Percentiles rank a stretch among this genome's conserved stretches.
phyloP scores from a whole-genome alignment of 2,329 filamentous ascomycete species.

The Bisporella sp. region DNA sequence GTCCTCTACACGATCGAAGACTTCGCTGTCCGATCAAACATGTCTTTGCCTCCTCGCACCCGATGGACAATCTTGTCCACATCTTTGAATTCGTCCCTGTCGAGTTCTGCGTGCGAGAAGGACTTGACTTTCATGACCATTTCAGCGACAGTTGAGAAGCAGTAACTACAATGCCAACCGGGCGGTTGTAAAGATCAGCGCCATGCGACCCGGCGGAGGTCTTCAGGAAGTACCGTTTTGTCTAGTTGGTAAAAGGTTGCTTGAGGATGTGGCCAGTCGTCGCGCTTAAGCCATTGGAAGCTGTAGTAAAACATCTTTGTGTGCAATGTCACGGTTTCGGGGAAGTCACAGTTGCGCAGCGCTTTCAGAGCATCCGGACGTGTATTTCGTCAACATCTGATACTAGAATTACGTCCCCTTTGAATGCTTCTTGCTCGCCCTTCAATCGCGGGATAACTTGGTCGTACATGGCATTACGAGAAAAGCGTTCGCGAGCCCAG shows the following conservation, averaged over 20 bases:
- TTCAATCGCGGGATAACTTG: slow-evolving; percentile 38
- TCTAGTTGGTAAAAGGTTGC: slow-evolving; percentile 32
- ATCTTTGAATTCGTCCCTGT: slow-evolving; percentile 33
- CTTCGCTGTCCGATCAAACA: slow-evolving; percentile 29
- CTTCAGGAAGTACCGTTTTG: slow-evolving; percentile 31
- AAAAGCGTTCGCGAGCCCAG: slow-evolving; percentile 44
- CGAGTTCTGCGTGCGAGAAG: slow-evolving; percentile 33
- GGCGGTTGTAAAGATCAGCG: slow-evolving; percentile 29
- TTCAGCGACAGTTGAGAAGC: slow-evolving; percentile 34
- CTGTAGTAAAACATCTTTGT: slow-evolving; percentile 29
- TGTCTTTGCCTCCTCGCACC: slow-evolving; percentile 34
- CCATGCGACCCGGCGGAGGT: slow-evolving; percentile 28
- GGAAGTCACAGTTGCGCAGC: slow-evolving; percentile 30
- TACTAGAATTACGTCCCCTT: slow-evolving; percentile 34
- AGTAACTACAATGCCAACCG: slow-evolving; percentile 38
- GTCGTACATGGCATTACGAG: slow-evolving; percentile 48
- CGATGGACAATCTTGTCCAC: slow-evolving; percentile 30
- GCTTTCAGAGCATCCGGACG: slow-evolving; percentile 26
- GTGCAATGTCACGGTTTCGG: slow-evolving; percentile 24
- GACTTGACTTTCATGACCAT: slow-evolving; percentile 33
- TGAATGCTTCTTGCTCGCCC: slow-evolving; percentile 21
- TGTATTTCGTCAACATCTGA: slow-evolving; percentile 38
- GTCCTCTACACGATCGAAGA: slow-evolving; percentile 28
- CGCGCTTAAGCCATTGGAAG: slow-evolving; percentile 28
- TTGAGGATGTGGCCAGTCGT: slow-evolving; percentile 36